These are phyloP conservation scores for Coleophoma cylindrospora DNA, from an alignment of 2,329 filamentous ascomycete species.

Conservation along the genomic window DNA sequence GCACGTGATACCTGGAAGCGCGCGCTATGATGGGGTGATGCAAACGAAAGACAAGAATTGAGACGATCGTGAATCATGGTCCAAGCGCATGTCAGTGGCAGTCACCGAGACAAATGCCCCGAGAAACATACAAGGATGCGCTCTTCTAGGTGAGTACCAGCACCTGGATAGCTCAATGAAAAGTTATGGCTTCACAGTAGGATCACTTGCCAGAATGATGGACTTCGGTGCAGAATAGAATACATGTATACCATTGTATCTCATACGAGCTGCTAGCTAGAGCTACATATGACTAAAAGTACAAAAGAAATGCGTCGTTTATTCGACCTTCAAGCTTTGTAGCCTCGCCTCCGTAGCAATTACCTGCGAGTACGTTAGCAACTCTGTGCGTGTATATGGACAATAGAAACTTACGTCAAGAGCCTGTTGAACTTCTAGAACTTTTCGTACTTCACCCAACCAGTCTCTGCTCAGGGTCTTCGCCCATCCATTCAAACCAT, in stretches of 20 bases:
- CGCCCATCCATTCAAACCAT: slow-evolving; percentile 86
- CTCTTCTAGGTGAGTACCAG: too few relatives aligned
- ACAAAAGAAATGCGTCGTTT: slow-evolving; percentile 25
- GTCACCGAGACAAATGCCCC: too few relatives aligned
- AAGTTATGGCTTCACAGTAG: too few relatives aligned
- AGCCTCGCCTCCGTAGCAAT: slow-evolving; percentile 87
- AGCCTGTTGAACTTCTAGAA: slow-evolving; percentile 92
- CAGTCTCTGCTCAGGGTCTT: slow-evolving; percentile 93
- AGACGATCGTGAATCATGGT: too few relatives aligned
- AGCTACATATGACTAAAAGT: slow-evolving; percentile 1
- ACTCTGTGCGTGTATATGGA: background rate
- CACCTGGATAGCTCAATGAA: too few relatives aligned
- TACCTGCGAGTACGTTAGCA: slow-evolving; percentile 47
- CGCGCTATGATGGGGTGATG: too few relatives aligned
- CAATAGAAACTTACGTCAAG: slow-evolving; percentile 70
- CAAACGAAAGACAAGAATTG: too few relatives aligned
- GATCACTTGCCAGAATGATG: too few relatives aligned
- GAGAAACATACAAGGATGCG: too few relatives aligned
- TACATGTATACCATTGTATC: background rate
- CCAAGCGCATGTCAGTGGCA: too few relatives aligned
- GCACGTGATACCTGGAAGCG: too few relatives aligned
- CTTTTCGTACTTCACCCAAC: slow-evolving; percentile 84
- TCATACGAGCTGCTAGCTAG: background rate
- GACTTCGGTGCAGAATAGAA: background rate
- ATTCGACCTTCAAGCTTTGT: slow-evolving; percentile 82